Evolutionary conservation across 1,284 basidiomycete genomes (phyloP), one percentile per base, ranked within the genome.

Genomic region (Acaromyces ingoldii): DNA sequence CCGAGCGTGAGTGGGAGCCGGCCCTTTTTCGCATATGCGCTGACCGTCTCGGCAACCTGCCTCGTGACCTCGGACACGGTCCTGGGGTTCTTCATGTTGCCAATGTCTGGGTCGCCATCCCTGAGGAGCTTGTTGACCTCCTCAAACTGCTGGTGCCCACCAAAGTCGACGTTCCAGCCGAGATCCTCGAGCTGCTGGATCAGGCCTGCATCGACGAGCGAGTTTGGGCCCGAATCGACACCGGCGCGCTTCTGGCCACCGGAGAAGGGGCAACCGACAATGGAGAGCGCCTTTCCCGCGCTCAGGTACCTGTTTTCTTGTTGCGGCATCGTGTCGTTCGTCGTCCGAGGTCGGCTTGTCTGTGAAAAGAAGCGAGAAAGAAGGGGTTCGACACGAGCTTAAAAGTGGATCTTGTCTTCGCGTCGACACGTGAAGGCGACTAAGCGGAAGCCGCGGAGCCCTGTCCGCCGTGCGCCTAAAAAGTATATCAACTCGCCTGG

Each of bases 1-100:
- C 93, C 95, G n/a, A 98, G 80, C 1, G 91, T 97, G 13, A 98
- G 79, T 2, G 91, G 87, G 34, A 98, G 79, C 71, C 85, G 82
- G 7, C 92, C 91, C 49, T 83, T 82, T 76, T 81, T 82, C 30
- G 84, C 85, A 76, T 91, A 87, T 11, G 76, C 81, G 17, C 84
- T 84, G 19, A 98, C 88, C 28, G 79, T 84, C 33, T 82, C 78
- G n/a, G 88, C 84, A 26, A 98, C 85, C 41, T 84, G 82, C 77
- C 89, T 76, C 63, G 84, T 86, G 46, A 96, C 91, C n/a, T 82
- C 80, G 19, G 70, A 62, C 26, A 70, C 70, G 24, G 60, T 60
- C 15, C 63, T 55, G 3, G 69, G 70, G 33, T 67, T 60, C 58
- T 68, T 68, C 58, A 73, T 69, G 15, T 51, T 63, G 47, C 62